A percentile compares a stretch with the other conserved stretches of the same genome.
Conservation (phyloP, 2,329 filamentous ascomycete species). For the Seiridium cupressi region DNA sequence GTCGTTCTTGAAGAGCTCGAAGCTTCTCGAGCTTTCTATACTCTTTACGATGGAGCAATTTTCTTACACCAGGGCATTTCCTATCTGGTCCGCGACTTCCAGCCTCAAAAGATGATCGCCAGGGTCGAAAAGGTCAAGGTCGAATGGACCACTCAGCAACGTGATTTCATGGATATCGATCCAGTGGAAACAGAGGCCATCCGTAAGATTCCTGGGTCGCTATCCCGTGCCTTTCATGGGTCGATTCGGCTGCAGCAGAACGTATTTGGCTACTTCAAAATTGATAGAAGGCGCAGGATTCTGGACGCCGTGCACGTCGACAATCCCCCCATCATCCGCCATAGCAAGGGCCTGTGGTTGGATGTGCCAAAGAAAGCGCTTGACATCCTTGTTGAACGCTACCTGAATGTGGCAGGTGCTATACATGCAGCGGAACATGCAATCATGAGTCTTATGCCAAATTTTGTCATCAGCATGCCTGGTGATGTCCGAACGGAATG, state of each 20-base stretch:
- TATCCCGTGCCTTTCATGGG: slow-evolving; percentile 78
- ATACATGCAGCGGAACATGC: slow-evolving; percentile 97
- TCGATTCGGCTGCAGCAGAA: slow-evolving; percentile 81
- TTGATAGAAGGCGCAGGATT: slow-evolving; percentile 82
- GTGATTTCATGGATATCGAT: slow-evolving; percentile 92
- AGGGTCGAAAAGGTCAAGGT: slow-evolving; percentile 87
- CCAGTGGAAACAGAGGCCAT: slow-evolving; percentile 90
- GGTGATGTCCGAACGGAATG: slow-evolving; percentile 94
- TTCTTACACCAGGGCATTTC: slow-evolving; percentile 95
- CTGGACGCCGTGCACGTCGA: slow-evolving; percentile 91
- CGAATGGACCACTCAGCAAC: slow-evolving; percentile 91
- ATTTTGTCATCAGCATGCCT: slow-evolving; percentile 84
- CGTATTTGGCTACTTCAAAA: slow-evolving; percentile 96
- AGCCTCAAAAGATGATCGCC: slow-evolving; percentile 75
- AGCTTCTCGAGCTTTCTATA: slow-evolving; percentile 90
- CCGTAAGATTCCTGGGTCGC: slow-evolving; percentile 62
- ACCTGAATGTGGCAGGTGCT: slow-evolving; percentile 79
- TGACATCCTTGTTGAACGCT: slow-evolving; percentile 69
- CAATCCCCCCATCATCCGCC: slow-evolving; percentile 83
- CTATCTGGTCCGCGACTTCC: slow-evolving; percentile 88
- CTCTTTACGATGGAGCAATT: slow-evolving; percentile 93
- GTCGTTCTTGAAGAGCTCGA: slow-evolving; percentile 93
- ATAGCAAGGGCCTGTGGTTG: slow-evolving; percentile 91
- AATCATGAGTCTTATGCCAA: slow-evolving; percentile 81
- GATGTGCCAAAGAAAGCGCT: slow-evolving; percentile 81